These are phyloP conservation scores for Fusarium praegraminearum DNA, from an alignment of 2,329 filamentous ascomycete species.

Conservation along the genomic window DNA sequence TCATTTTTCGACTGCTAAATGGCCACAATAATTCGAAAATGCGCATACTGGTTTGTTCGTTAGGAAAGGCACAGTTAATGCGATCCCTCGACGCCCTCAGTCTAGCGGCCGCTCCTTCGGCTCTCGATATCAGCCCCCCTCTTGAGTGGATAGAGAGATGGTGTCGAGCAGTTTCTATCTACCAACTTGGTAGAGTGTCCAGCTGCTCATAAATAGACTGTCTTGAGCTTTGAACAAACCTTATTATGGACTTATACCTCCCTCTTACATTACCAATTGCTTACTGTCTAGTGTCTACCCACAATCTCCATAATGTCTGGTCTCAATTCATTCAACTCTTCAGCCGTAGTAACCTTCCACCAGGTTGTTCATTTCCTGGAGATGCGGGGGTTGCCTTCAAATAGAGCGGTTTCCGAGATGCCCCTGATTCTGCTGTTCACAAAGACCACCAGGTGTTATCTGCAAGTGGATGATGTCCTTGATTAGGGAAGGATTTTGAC, in stretches of 20 bases:
- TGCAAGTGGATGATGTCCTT: constrained; percentile 27
- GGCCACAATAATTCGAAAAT: neutral
- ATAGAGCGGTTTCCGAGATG: neutral
- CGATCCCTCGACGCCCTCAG: constrained; percentile 43
- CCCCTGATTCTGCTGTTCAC: constrained; percentile 8
- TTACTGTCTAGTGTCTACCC: neutral
- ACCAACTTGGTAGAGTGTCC: neutral
- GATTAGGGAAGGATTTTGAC: constrained; percentile 16
- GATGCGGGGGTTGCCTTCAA: constrained; percentile 26
- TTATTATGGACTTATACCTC: neutral
- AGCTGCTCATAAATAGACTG: constrained; percentile 5
- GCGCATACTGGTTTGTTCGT: neutral
- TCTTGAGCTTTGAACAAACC: constrained; percentile 16
- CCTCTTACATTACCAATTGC: neutral
- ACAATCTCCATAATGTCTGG: neutral
- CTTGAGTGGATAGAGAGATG: constrained; percentile 37
- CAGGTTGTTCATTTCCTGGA: constrained; percentile 18
- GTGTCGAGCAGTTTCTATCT: neutral
- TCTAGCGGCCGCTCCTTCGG: constrained; percentile 44
- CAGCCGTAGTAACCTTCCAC: neutral
- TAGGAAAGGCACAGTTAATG: neutral
- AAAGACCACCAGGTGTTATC: constrained; percentile 15
- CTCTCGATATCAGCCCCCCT: constrained; percentile 41
- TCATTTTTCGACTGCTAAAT: neutral
- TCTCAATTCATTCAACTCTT: constrained; percentile 4